These are phyloP conservation scores for Cryptosporidium baileyi DNA, from an alignment of 169 alveolate genomes.

Conservation along the genomic window DNA sequence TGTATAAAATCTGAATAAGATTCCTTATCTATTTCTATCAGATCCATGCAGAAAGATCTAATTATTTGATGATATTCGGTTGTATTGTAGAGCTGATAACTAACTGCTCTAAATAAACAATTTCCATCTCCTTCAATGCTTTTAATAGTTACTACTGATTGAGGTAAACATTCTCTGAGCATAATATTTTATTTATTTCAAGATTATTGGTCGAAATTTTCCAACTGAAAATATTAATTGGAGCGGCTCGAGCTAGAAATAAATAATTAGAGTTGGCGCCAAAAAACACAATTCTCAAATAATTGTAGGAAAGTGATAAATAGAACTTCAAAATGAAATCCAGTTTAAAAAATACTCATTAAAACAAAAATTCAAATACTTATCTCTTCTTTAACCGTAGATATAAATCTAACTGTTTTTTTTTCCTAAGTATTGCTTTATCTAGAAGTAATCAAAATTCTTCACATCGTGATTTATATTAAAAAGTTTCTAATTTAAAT, in stretches of 20 bases:
- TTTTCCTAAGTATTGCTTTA: no score
- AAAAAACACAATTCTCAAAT: no score
- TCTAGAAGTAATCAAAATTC: no score
- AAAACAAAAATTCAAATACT: no score
- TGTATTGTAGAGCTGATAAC: conserved; percentile 78
- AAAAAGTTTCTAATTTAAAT: no score
- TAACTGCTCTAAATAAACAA: conserved; percentile 81
- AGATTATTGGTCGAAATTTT: background rate
- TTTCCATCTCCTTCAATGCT: conserved; percentile 80
- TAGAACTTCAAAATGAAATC: no score
- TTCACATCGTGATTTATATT: no score
- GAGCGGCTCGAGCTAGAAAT: background rate
- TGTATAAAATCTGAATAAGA: conserved; percentile 77
- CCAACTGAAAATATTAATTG: background rate
- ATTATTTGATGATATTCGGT: conserved; percentile 73
- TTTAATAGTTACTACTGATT: background rate
- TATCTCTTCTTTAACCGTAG: no score
- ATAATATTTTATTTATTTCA: background rate
- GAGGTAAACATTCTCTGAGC: conserved; percentile 5
- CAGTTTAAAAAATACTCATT: no score
- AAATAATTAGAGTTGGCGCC: no score
- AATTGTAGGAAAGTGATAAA: no score
- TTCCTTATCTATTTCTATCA: conserved; percentile 73
- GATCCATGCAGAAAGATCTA: conserved; percentile 75
- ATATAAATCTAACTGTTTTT: no score